Evolutionary conservation across 345 rosid species (phyloP), one percentile per base, ranked within the genome.

Genomic region (Eucalyptus curtisii): DNA sequence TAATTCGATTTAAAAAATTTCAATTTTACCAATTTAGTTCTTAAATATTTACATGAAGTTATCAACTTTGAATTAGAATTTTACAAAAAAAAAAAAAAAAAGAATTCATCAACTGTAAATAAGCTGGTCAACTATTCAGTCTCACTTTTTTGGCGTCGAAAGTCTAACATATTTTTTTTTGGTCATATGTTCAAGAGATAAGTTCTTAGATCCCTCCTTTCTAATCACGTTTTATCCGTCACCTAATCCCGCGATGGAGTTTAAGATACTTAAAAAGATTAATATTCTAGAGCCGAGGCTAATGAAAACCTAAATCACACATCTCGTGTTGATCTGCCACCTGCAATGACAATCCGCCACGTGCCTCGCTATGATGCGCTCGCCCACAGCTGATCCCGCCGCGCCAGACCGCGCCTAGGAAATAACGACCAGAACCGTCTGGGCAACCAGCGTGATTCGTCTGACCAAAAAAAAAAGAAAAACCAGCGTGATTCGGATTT

Each of bases 361-460:
- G 61, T 55, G 4, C 61, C 61, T 55, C 10, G 6, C 61, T 55
- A 25, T 5, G 12, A 5, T 85, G 55, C 1, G 7, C 66, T 55
- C 59, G 53, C 66, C 40, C n/a, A 66, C 87, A 86, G 25, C 59
- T 16, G 87, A 86, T 86, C 87, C 48, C 31, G 31, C 48, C 87
- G 16, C n/a, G 5, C 27, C 4, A 25, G 66, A 48, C 47, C 55
- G 10, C 33, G 15, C 66, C 7, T 55, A 4, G 30, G 47, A 3
- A 33, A 33, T 86, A 53, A 86, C 87, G 87, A 7, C 64, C 71
- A 11, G 33, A 86, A 86, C 71, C 20, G 87, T 30, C 45, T 15
- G 8, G 9, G 66, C 64, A 66, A 17, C 48, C 45, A 12, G 24
- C 44, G 25, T 66, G 68, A 52, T 86, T 53, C 27, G 27, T 40